Conservation (phyloP, 2,329 filamentous ascomycete genomes). For the Beauveria pseudobassiana region DNA sequence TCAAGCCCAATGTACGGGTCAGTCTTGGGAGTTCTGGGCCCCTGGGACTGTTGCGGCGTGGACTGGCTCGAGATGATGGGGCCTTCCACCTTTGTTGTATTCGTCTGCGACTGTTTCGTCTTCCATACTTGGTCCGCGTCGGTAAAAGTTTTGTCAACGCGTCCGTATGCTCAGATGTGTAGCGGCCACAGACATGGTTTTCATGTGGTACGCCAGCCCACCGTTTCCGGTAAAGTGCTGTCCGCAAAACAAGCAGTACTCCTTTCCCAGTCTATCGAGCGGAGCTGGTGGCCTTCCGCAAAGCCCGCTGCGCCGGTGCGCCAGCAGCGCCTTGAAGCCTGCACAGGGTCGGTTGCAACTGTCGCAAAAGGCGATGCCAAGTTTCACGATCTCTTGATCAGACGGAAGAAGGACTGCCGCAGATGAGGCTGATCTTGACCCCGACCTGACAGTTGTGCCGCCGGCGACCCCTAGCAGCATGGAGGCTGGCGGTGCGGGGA, state of each 20-base stretch:
- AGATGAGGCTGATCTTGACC: background rate
- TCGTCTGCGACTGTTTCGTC: background rate
- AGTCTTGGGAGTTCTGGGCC: background rate
- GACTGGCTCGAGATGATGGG: background rate
- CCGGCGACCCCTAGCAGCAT: background rate
- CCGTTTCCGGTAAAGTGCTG: slow-evolving; percentile 32
- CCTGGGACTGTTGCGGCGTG: background rate
- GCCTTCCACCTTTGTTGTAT: background rate
- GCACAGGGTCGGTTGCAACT: slow-evolving; percentile 29
- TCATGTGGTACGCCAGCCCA: slow-evolving; percentile 37
- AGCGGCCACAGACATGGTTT: slow-evolving; percentile 40
- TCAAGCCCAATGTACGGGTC: background rate
- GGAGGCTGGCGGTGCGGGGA: background rate
- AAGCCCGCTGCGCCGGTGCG: slow-evolving; percentile 23
- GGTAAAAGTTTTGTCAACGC: background rate
- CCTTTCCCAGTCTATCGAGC: slow-evolving; percentile 19
- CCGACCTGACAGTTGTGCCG: background rate
- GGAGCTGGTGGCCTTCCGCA: slow-evolving; percentile 16
- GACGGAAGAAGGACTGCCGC: background rate
- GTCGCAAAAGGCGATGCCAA: background rate
- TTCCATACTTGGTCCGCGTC: background rate
- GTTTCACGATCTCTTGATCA: background rate
- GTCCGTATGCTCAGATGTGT: slow-evolving; percentile 17
- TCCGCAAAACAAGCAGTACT: slow-evolving; percentile 38
- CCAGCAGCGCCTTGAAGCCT: slow-evolving; percentile 20